Evolutionary conservation across 306 rosid species (phyloP).

Genomic region (Cicer cuneatum): DNA sequence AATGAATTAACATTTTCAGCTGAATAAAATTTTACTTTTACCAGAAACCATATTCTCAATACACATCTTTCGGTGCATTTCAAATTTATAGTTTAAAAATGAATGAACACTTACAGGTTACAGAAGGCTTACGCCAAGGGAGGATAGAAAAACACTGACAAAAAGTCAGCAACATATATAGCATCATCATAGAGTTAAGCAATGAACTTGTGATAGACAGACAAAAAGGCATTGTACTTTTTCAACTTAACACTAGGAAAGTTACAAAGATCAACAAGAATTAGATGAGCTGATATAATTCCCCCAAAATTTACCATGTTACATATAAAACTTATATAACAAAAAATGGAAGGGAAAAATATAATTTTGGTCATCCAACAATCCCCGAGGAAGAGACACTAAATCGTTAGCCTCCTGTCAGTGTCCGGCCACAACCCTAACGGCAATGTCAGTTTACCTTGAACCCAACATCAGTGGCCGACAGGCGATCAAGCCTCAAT

Average conservation of each 20-base stretch:
- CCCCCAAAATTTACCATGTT: conserved; percentile 50
- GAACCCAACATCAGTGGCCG: conserved; percentile 55
- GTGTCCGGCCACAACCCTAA: conserved; percentile 51
- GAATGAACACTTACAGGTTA: conserved; percentile 3
- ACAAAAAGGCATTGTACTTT: conserved; percentile 39
- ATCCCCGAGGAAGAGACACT: conserved; percentile 53
- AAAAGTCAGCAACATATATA: background rate
- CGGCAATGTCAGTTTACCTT: conserved; percentile 47
- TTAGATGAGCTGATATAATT: conserved; percentile 45
- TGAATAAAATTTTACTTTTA: too few relatives aligned
- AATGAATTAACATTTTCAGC: too few relatives aligned
- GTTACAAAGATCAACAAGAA: conserved; percentile 58
- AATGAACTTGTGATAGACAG: conserved; percentile 46
- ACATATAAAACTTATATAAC: conserved; percentile 41
- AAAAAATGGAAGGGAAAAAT: conserved; percentile 49
- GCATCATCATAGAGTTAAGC: conserved; percentile 26
- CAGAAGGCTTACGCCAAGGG: background rate
- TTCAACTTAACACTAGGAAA: conserved; percentile 59
- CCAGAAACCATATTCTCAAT: background rate
- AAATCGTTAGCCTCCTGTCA: conserved; percentile 51
- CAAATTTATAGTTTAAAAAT: conserved; percentile 3
- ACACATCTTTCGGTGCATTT: background rate
- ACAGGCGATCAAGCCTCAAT: conserved; percentile 56
- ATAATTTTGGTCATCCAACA: conserved; percentile 46
- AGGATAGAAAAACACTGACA: background rate